These are phyloP conservation scores for Coccinonectria pachysandricola DNA, from an alignment of 2,329 filamentous ascomycete species.

Conservation along the genomic window DNA sequence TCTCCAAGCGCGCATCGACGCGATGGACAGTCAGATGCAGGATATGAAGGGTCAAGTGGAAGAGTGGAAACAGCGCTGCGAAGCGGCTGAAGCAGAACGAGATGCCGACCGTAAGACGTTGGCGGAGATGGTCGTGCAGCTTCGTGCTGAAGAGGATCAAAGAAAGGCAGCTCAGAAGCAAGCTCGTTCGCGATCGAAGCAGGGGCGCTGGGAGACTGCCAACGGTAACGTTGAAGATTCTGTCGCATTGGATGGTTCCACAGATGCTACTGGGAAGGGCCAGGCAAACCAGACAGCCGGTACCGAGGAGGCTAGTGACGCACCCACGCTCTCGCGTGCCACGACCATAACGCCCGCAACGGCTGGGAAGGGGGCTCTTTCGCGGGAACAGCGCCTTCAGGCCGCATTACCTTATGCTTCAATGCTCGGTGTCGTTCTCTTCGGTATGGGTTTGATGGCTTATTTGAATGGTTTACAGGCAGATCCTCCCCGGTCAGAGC, in stretches of 20 bases:
- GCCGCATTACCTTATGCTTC: conserved; percentile 65
- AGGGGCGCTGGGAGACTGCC: conserved; percentile 16
- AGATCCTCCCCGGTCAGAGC: conserved; percentile 23
- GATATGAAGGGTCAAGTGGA: conserved; percentile 74
- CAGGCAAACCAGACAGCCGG: conserved; percentile 11
- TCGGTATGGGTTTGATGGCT: conserved; percentile 77
- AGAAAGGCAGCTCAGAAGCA: conserved; percentile 34
- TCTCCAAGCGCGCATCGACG: conserved; percentile 60
- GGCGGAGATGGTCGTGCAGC: conserved; percentile 77
- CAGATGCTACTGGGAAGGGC: conserved; percentile 8
- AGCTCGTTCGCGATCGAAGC: conserved; percentile 27
- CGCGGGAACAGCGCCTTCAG: conserved; percentile 33
- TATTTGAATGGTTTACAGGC: conserved; percentile 74
- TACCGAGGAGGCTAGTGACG: conserved; percentile 27
- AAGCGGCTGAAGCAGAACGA: conserved; percentile 70
- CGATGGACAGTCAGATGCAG: conserved; percentile 69
- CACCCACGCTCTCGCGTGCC: conserved; percentile 35
- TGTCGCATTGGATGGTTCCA: conserved; percentile 11
- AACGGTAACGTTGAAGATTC: conserved; percentile 9
- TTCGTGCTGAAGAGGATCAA: conserved; percentile 56
- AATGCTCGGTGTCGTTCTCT: conserved; percentile 69
- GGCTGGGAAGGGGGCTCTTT: conserved; percentile 28
- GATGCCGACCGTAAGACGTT: conserved; percentile 63
- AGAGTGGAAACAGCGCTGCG: conserved; percentile 64
- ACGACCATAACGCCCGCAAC: conserved; percentile 39